Evolutionary conservation across 2,329 filamentous ascomycete species (phyloP), one percentile per base, ranked within the genome.

Genomic region (Venturia oleaginea): DNA sequence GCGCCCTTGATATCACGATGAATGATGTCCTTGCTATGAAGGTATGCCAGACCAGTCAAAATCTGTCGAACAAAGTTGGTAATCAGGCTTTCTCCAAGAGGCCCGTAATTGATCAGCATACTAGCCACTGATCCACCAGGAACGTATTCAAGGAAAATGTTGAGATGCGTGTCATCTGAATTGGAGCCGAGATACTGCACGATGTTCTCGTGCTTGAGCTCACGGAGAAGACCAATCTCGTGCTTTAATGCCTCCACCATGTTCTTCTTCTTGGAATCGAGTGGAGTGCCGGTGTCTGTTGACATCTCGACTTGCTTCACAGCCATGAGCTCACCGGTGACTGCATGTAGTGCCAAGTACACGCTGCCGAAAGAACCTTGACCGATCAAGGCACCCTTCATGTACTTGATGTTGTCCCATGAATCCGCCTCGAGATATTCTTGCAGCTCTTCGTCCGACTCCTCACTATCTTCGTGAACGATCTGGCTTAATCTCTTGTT

Each of bases 81-180:
- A 66, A 97, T 92, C 65, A 99, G 83, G 1, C 92, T 92, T 75
- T 99, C 94, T 22, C 91, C 89, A 63, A 99, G 85, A 8, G 93
- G 93, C 66, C 95, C 95, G 75, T 99, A 99, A 69, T 95, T 96
- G 79, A 97, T 94, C 68, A 99, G 87, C 92, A 99, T 97, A 11
- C 91, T 96, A 69, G 96, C 94, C 32, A 99, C 95, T 15, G 93
- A 97, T 57, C 94, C 94, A 76, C 94, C 94, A 19, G 94, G 91
- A 38, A 99, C 94, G 75, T 99, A 99, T 77, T 99, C 94, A 73
- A 99, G 86, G 86, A 99, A 99, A 89, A 99, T 99, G 79, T 99
- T 99, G 71, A 99, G 86, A 74, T 93, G 88, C 64, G 92, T 88
- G 22, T 91, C 86, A 67, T 96, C 94, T 10, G 91, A 93, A 72